Evolutionary conservation across 2,329 filamentous ascomycete genomes (phyloP).

Genomic region (Mycogone perniciosa): DNA sequence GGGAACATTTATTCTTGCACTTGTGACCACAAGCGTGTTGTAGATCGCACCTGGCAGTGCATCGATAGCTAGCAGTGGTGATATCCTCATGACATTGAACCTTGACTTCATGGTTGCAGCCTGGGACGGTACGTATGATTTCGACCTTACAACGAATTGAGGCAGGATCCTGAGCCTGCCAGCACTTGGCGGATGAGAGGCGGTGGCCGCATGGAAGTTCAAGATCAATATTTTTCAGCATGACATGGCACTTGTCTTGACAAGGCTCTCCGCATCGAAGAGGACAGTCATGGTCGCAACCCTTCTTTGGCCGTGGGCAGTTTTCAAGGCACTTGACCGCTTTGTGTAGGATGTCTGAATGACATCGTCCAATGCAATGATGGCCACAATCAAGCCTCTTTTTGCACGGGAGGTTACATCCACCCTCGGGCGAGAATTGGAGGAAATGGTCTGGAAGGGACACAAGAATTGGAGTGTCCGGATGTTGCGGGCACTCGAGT

Average conservation of each 20-base stretch:
- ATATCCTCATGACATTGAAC: constrained; percentile 47
- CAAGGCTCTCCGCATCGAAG: constrained; percentile 38
- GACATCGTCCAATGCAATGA: constrained; percentile 38
- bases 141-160: constrained; percentile 41
- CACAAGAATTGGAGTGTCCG: constrained; percentile 43
- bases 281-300: constrained; percentile 40
- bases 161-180: constrained; percentile 36
- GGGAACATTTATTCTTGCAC: constrained; percentile 43
- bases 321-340: constrained; percentile 39
- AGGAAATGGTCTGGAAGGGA: constrained; percentile 52
- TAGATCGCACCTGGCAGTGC: constrained; percentile 39
- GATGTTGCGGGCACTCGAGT: constrained; percentile 58
- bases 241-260: constrained; percentile 30
- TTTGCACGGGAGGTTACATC: constrained; percentile 49
- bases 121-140: constrained; percentile 43
- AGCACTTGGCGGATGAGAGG: constrained; percentile 27
- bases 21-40: constrained; percentile 50
- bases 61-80: constrained; percentile 34
- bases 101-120: constrained; percentile 47
- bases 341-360: constrained; percentile 40
- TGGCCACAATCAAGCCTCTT: constrained; percentile 43
- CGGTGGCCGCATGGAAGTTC: constrained; percentile 38
- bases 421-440: constrained; percentile 53
- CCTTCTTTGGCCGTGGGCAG: constrained; percentile 35
- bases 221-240: constrained; percentile 24